Percentiles rank a stretch among this genome's conserved stretches.
Evolutionary conservation across 1,284 basidiomycete species (phyloP).

Genomic region (Pholiota adiposa): DNA sequence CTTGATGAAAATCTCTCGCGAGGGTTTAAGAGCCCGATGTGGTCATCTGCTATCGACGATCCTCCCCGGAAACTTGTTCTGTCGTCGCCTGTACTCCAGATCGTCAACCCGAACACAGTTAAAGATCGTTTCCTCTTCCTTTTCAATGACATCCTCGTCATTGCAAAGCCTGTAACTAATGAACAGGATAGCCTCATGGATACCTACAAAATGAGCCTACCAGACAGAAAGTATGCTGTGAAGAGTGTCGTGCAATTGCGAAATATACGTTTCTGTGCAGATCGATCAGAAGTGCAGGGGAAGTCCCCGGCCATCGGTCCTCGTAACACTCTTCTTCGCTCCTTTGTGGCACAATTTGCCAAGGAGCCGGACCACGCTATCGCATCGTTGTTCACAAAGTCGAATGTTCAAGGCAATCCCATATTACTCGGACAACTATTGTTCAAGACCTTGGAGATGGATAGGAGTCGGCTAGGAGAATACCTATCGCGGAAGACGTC

Average conservation of each 20-base stretch:
- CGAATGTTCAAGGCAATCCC: slow-evolving; percentile 62
- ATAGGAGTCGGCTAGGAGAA: slow-evolving; percentile 82
- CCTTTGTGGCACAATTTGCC: slow-evolving; percentile 77
- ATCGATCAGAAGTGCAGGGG: slow-evolving; percentile 60
- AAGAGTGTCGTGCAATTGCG: slow-evolving; percentile 86
- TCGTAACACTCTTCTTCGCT: slow-evolving; percentile 65
- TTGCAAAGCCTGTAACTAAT: slow-evolving; percentile 74
- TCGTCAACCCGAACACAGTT: slow-evolving; percentile 91
- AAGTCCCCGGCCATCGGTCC: slow-evolving; percentile 42
- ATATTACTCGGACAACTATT: slow-evolving; percentile 78
- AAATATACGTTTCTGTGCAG: slow-evolving; percentile 69
- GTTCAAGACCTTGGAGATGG: slow-evolving; percentile 85
- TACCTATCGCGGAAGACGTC: slow-evolving; percentile 79
- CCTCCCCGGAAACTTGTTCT: slow-evolving; percentile 86
- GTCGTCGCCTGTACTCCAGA: slow-evolving; percentile 89
- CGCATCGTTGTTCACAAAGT: slow-evolving; percentile 60
- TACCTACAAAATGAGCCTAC: slow-evolving; percentile 62
- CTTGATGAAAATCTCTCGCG: slow-evolving; percentile 70
- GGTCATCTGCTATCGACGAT: slow-evolving; percentile 75
- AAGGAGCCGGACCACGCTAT: slow-evolving; percentile 78
- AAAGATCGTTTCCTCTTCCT: slow-evolving; percentile 97
- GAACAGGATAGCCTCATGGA: slow-evolving; percentile 66
- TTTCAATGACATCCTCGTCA: slow-evolving; percentile 92
- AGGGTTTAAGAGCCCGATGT: slow-evolving; percentile 61
- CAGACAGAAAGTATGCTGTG: slow-evolving; percentile 85